These are phyloP conservation scores for Salvia miltiorrhiza DNA, from an alignment of 257 asterid genomes.

Conservation along the genomic window DNA sequence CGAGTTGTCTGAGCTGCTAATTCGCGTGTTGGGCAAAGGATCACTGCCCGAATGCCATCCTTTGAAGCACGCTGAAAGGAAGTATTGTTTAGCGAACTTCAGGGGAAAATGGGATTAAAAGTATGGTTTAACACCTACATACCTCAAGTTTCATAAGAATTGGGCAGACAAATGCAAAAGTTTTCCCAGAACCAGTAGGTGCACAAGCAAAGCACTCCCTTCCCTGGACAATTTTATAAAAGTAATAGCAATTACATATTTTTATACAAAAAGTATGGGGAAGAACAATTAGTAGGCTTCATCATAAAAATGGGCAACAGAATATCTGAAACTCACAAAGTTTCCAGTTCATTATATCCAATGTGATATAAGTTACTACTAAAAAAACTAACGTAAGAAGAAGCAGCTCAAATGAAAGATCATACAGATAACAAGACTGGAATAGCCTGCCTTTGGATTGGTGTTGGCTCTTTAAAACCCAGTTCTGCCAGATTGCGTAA, in stretches of 20 bases:
- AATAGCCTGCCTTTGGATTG: slow-evolving; percentile 97
- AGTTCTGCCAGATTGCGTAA: slow-evolving; percentile 61
- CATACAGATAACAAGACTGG: slow-evolving; percentile 89
- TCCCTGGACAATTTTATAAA: slow-evolving; percentile 46
- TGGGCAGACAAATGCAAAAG: slow-evolving; percentile 84
- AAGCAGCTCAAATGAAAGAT: slow-evolving; percentile 38
- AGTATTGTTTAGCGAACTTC: slow-evolving; percentile 25
- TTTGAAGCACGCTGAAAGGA: slow-evolving; percentile 63
- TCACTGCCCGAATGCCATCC: slow-evolving; percentile 78
- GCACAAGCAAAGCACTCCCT: slow-evolving; percentile 96
- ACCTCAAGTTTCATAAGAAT: slow-evolving; percentile 85
- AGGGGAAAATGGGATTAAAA: background rate
- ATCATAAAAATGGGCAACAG: background rate
- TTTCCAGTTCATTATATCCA: background rate
- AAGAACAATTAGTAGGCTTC: background rate
- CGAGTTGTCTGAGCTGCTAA: slow-evolving; percentile 96
- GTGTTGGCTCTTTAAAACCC: slow-evolving; percentile 88
- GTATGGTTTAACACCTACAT: background rate
- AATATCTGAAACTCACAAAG: slow-evolving; percentile 10
- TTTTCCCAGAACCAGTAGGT: slow-evolving; percentile 96
- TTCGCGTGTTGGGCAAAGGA: slow-evolving; percentile 93
- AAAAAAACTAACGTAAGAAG: slow-evolving; percentile 8
- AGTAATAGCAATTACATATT: background rate
- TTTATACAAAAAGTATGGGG: background rate
- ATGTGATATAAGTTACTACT: background rate